These are phyloP conservation scores for Sphagnum fallax DNA, from an alignment of 228 moss, liverwort and hornwort genomes.

Conservation along the genomic window DNA sequence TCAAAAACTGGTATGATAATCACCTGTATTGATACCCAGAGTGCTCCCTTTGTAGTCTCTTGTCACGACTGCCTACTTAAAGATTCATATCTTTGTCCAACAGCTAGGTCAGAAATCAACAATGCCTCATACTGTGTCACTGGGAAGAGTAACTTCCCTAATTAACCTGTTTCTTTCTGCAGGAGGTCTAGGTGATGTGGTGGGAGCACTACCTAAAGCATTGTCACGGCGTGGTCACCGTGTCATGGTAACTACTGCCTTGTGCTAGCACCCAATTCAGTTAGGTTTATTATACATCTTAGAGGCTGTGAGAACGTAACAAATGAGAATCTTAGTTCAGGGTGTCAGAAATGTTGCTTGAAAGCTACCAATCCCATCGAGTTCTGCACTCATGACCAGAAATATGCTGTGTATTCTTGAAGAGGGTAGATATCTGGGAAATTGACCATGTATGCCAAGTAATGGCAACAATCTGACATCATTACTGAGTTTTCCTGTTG, in stretches of 20 bases:
- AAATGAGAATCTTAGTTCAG: no score
- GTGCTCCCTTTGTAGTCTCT: not conserved
- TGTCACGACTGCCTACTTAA: not conserved
- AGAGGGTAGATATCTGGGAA: not conserved
- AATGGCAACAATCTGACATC: no score
- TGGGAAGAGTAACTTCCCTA: no score
- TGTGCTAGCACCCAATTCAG: not conserved
- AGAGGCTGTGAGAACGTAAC: no score
- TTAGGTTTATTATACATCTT: not conserved
- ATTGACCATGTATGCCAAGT: no score
- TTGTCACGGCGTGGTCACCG: conserved; percentile 82
- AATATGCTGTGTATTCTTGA: not conserved
- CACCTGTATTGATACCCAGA: not conserved
- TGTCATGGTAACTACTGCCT: conserved; percentile 52
- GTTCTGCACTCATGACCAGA: no score
- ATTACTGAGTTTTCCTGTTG: no score
- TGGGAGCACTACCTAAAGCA: conserved; percentile 84
- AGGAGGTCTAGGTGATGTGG: conserved; percentile 92
- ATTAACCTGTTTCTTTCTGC: not conserved
- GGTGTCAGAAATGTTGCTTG: no score
- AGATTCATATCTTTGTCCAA: not conserved
- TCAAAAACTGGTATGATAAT: conserved; percentile 66
- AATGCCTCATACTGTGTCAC: no score
- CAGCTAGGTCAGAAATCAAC: not conserved
- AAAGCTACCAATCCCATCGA: no score